These are phyloP conservation scores for Lunasporangiospora selenospora DNA, from an alignment of 192 early-diverging fungal species.

Conservation along the genomic window DNA sequence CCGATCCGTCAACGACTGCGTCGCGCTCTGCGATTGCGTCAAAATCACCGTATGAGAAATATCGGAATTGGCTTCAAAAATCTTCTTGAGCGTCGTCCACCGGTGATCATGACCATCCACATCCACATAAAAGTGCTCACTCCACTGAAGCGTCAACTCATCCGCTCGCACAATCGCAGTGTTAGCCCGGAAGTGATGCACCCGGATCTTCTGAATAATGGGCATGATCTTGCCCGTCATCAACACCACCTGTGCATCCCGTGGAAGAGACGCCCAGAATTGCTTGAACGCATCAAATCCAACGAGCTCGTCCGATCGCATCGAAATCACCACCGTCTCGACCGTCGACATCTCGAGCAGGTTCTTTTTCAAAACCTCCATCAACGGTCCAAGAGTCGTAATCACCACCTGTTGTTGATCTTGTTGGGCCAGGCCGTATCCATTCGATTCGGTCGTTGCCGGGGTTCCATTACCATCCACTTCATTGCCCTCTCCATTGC, in stretches of 20 bases:
- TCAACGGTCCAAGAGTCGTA: constrained; percentile 31
- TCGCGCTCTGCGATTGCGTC: constrained; percentile 40
- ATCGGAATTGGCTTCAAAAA: constrained; percentile 29
- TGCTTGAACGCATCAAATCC: constrained; percentile 34
- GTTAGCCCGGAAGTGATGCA: constrained; percentile 13
- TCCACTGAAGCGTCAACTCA: constrained; percentile 45
- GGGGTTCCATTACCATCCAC: too few relatives aligned
- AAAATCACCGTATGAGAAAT: constrained; percentile 39
- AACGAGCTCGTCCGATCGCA: constrained; percentile 33
- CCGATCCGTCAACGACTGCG: constrained; percentile 19
- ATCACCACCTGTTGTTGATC: constrained; percentile 41
- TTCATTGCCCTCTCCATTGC: too few relatives aligned
- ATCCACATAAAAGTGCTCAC: constrained; percentile 34
- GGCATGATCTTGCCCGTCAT: constrained; percentile 33
- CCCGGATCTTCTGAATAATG: constrained; percentile 19
- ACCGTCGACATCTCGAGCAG: constrained; percentile 23
- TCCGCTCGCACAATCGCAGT: constrained; percentile 29
- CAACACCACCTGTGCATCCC: constrained; percentile 20
- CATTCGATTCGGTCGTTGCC: too few relatives aligned
- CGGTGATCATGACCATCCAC: constrained; percentile 7
- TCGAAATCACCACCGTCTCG: constrained; percentile 31
- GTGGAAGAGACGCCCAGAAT: constrained; percentile 21
- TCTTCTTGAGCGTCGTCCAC: constrained; percentile 28
- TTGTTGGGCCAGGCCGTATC: constrained; percentile 5
- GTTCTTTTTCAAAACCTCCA: constrained; percentile 21